These are phyloP conservation scores for Malbranchea cinnamomea DNA, from an alignment of 2,329 filamentous ascomycete species.

Conservation along the genomic window DNA sequence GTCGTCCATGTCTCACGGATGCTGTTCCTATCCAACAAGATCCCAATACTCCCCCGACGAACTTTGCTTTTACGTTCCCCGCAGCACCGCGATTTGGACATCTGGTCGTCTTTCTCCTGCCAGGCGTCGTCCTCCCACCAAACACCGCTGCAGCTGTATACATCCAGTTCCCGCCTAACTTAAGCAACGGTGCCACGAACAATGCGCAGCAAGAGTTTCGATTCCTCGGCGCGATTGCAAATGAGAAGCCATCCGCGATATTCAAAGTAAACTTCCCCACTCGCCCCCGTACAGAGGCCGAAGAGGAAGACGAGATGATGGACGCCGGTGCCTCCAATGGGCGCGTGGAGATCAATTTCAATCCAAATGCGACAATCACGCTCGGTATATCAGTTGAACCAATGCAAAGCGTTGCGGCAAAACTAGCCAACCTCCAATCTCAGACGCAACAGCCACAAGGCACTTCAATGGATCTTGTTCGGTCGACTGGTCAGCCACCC, in stretches of 20 bases:
- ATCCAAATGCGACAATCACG: conserved; percentile 40
- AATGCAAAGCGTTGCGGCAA: conserved; percentile 52
- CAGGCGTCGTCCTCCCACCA: conserved; percentile 55
- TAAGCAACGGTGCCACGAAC: conserved; percentile 21
- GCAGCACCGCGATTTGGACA: conserved; percentile 47
- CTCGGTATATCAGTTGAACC: conserved; percentile 75
- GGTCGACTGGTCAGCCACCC: conserved; percentile 13
- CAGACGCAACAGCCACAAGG: conserved; percentile 17
- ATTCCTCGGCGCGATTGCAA: conserved; percentile 77
- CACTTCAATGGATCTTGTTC: conserved; percentile 18
- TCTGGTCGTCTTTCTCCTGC: conserved; percentile 78
- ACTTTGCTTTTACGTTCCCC: conserved; percentile 56
- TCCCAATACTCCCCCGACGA: conserved; percentile 40
- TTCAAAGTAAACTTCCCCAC: conserved; percentile 51
- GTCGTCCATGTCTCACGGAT: conserved; percentile 44
- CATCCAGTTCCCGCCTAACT: conserved; percentile 49
- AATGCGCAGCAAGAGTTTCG: conserved; percentile 43
- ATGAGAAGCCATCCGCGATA: conserved; percentile 81
- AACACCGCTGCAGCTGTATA: conserved; percentile 81
- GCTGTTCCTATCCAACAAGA: conserved; percentile 36
- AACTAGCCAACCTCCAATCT: conserved; percentile 45
- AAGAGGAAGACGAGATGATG: conserved; percentile 30
- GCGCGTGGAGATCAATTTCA: conserved; percentile 11
- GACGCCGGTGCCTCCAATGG: conserved; percentile 27
- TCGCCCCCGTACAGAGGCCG: conserved; percentile 12